Evolutionary conservation across 768 basidiomycete species (phyloP).

Genomic region (Boletales sp.): DNA sequence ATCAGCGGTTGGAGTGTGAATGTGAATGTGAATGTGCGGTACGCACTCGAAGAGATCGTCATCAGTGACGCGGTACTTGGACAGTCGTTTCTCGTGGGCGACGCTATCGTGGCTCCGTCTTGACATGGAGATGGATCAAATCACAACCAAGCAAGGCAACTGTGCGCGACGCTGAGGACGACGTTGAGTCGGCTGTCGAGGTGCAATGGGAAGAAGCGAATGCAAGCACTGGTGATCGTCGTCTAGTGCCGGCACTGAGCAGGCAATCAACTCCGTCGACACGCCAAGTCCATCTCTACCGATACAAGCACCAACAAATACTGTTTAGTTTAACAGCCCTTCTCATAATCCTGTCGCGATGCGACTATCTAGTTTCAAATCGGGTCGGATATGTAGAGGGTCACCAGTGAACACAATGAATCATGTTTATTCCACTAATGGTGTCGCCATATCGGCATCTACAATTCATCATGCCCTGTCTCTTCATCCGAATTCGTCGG

Average conservation of each 20-base stretch:
- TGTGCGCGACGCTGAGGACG: background rate
- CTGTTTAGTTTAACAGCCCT: background rate
- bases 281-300: too few relatives aligned
- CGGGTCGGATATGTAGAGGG: too few relatives aligned
- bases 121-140: constrained; percentile 45
- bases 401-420: background rate
- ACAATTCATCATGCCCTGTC: constrained; percentile 29
- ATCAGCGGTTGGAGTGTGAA: constrained; percentile 3
- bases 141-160: constrained; percentile 3
- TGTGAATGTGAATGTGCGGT: constrained; percentile 5
- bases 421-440: constrained; percentile 15
- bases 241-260: background rate
- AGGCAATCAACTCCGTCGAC: background rate
- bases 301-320: constrained; percentile 26
- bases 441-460: too few relatives aligned
- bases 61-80: constrained; percentile 75
- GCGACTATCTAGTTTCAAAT: too few relatives aligned
- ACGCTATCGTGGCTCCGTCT: constrained; percentile 72
- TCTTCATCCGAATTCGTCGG: constrained; percentile 15
- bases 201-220: background rate
- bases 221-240: constrained; percentile 45
- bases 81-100: constrained; percentile 67
- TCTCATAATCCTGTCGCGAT: too few relatives aligned
- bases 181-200: background rate
- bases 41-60: constrained; percentile 84